Base-by-base conservation (phyloP, 2,329 filamentous ascomycete genomes). In the Xylaria sp. region DNA sequence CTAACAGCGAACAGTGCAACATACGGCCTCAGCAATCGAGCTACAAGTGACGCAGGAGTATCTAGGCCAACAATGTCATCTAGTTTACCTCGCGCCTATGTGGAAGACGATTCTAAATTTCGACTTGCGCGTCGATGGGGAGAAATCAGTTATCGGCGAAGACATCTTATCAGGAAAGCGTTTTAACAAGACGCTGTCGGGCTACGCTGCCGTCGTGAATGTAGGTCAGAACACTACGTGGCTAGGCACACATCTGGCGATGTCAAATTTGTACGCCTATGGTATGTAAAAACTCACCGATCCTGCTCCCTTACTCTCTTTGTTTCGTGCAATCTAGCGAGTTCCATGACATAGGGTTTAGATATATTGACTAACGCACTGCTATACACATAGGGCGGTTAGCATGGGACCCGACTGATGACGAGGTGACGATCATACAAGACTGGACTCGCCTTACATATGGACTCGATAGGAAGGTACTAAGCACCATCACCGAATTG, bases 401-500 rank as follows among this genome's bases (percentile, higher is more conserved):
- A 17, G 89, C 90, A 0, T 93, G 91, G 91, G 80, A 90, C 62
- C 87, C 90, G 0, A 80, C 81, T 0, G 73, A 78, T 0, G 83
- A 87, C 51, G 77, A 85, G 0, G 78, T 83, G 31, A 74, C 76
- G 0, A 83, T 92, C 3, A 80, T 92, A 0, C 79, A 88, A 73
- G 88, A 90, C 67, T 93, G 91, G 91, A 89, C 83, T n/a, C 84
- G 86, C 2, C 80, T 93, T 26, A 92, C 90, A 0, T 92, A 92
- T 72, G 84, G 87, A 1, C 77, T 82, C 11, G 83, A 90, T 65
- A 76, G 76, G 0, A 75, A 78, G 2, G 86, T 92, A n/a, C 72
- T 89, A 54, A 81, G 89, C 31, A 86, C 85, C 0, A 85, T 93
- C 63, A 86, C 84, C 1, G 76, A 86, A 15, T 88, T 93, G 77